A percentile compares a stretch with the other conserved stretches of the same genome.
phyloP scores from a whole-genome alignment of 805 yeast species.

The Candida ovalis region DNA sequence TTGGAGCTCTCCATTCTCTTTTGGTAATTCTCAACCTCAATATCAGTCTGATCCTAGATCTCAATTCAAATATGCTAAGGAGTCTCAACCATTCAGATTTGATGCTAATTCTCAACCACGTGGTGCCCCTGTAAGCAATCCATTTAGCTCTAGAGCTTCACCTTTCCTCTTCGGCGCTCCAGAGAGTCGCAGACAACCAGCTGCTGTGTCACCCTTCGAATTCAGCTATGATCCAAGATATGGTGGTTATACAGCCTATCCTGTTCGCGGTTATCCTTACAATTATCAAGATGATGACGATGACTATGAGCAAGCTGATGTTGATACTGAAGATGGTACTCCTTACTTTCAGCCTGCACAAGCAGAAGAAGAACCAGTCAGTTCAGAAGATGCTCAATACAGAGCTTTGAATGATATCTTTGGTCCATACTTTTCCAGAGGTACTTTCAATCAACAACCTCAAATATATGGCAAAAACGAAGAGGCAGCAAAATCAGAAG shows the following conservation, averaged over 20 bases:
- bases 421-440: conserved; percentile 17
- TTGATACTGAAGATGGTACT: neutral
- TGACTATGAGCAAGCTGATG: neutral
- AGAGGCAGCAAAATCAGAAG: neutral
- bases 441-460: conserved; percentile 7
- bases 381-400: conserved; percentile 12
- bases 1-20: no score
- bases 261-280: conserved; percentile 2
- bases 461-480: neutral
- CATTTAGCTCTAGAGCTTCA: no score
- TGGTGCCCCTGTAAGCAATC: no score
- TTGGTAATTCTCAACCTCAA: no score
- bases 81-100: no score
- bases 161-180: no score
- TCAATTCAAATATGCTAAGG: no score
- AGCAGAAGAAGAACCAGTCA: conserved; percentile 7
- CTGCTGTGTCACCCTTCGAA: neutral
- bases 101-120: no score
- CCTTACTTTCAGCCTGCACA: conserved; percentile 6
- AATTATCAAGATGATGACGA: conserved; percentile 2
- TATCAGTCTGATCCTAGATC: no score
- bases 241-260: neutral
- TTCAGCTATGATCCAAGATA: neutral
- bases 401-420: conserved; percentile 13
- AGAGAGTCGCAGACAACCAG: no score